phyloP scores from a whole-genome alignment of 2,329 filamentous ascomycete species.

The Ophiocordyceps camponoti-leonardi region DNA sequence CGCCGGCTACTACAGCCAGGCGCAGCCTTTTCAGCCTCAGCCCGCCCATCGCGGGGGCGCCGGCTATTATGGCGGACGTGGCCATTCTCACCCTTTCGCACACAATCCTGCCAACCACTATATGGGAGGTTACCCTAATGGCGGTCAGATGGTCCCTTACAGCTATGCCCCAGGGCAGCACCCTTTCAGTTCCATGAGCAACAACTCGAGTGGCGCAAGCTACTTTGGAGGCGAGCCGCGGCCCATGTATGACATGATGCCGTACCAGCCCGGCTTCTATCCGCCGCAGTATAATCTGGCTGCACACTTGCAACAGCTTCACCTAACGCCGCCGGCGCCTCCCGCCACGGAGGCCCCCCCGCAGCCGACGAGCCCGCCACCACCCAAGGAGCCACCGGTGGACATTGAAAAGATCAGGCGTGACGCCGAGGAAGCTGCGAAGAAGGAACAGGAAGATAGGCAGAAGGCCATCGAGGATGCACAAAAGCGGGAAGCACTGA shows the following conservation, averaged over 20 bases:
- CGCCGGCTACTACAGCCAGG: constrained; percentile 18
- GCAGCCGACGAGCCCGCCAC: constrained; percentile 14
- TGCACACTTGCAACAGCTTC: constrained; percentile 19
- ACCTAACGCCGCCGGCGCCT: constrained; percentile 18
- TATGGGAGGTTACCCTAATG: constrained; percentile 18
- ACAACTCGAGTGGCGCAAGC: constrained; percentile 17
- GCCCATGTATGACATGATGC: constrained; percentile 31
- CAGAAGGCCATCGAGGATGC: constrained; percentile 27
- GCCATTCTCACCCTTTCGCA: constrained; percentile 20
- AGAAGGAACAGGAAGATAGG: constrained; percentile 27
- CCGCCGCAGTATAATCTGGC: constrained; percentile 5
- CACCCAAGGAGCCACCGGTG: constrained; percentile 18
- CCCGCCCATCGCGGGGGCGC: constrained; percentile 9
- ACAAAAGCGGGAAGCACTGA: constrained; percentile 25
- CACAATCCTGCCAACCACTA: constrained; percentile 30
- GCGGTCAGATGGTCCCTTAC: constrained; percentile 31
- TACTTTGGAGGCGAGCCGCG: constrained; percentile 23
- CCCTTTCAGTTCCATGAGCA: constrained; percentile 26
- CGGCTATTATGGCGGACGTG: constrained; percentile 9
- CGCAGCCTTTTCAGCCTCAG: constrained; percentile 4
- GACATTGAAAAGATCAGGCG: constrained; percentile 45
- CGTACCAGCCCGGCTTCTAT: constrained; percentile 21
- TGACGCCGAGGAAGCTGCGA: constrained; percentile 37
- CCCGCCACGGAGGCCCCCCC: constrained; percentile 21
- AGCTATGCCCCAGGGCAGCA: constrained; percentile 13